These are phyloP conservation scores for Diophrys sp. DNA, from an alignment of 73 alveolate genomes.

Conservation along the genomic window DNA sequence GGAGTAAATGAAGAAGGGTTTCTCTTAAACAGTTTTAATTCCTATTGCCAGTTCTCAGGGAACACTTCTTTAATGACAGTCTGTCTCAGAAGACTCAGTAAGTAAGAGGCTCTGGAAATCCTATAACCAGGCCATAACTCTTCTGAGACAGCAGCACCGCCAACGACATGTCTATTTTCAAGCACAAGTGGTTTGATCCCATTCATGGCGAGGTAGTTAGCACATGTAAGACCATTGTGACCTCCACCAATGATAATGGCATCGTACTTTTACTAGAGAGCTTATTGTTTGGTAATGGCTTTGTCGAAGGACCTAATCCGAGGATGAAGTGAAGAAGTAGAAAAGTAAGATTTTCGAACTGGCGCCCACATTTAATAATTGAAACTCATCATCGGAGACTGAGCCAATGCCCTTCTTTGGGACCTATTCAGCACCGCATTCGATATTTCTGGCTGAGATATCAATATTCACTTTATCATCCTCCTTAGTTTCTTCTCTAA, in stretches of 20 bases:
- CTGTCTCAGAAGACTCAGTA: constrained; percentile 47
- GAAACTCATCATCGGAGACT: no score
- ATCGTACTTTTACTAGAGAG: constrained; percentile 25
- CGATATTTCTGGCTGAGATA: no score
- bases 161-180: constrained; percentile 64
- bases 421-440: no score
- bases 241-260: constrained; percentile 74
- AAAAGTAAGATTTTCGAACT: no score
- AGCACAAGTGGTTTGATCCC: constrained; percentile 47
- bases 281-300: not conserved
- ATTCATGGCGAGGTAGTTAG: constrained; percentile 46
- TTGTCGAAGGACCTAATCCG: not conserved
- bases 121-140: constrained; percentile 66
- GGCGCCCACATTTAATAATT: no score
- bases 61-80: constrained; percentile 51
- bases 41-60: constrained; percentile 53
- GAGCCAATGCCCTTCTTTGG: no score
- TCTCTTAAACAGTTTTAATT: constrained; percentile 43
- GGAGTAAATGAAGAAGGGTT: constrained; percentile 61
- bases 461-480: no score
- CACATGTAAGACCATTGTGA: constrained; percentile 69
- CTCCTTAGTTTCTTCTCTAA: no score
- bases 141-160: constrained; percentile 76
- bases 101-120: constrained; percentile 57
- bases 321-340: no score